Conservation (phyloP, 768 basidiomycete species). For the Trametes cinnabarina region DNA sequence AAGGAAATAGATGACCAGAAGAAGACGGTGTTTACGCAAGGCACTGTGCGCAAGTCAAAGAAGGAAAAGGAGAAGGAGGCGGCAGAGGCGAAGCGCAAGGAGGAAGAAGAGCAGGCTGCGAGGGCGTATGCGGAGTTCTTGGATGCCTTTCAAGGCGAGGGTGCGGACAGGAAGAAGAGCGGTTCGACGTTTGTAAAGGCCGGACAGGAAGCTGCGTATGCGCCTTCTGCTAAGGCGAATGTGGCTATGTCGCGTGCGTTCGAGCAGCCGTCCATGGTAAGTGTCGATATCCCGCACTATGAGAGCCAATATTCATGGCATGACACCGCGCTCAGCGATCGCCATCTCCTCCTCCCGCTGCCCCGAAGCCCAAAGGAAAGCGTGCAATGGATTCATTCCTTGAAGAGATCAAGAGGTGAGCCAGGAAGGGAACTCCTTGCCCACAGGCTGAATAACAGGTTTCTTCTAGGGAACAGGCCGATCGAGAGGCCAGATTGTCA, state of each 20-base stretch:
- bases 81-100: conserved; percentile 83
- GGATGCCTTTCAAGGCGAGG: conserved; percentile 79
- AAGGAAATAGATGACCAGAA: conserved; percentile 85
- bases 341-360: conserved; percentile 54
- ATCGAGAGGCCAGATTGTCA: conserved; percentile 81
- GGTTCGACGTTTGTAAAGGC: conserved; percentile 62
- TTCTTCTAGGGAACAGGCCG: conserved; percentile 82
- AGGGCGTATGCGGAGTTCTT: conserved; percentile 83
- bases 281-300: conserved; percentile 10
- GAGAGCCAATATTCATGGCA: neutral
- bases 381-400: conserved; percentile 95
- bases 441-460: neutral
- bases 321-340: conserved; percentile 34
- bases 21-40: conserved; percentile 80
- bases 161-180: conserved; percentile 45
- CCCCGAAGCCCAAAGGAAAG: conserved; percentile 84
- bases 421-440: neutral
- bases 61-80: conserved; percentile 91
- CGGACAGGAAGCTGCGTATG: conserved; percentile 50
- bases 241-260: conserved; percentile 30
- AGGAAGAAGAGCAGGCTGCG: conserved; percentile 78
- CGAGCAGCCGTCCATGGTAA: conserved; percentile 35
- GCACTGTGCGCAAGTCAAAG: conserved; percentile 84
- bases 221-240: conserved; percentile 33
- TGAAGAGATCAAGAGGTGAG: conserved; percentile 91